phyloP scores from a whole-genome alignment of 1,284 basidiomycete species.

The Cryptococcus hybrid region DNA sequence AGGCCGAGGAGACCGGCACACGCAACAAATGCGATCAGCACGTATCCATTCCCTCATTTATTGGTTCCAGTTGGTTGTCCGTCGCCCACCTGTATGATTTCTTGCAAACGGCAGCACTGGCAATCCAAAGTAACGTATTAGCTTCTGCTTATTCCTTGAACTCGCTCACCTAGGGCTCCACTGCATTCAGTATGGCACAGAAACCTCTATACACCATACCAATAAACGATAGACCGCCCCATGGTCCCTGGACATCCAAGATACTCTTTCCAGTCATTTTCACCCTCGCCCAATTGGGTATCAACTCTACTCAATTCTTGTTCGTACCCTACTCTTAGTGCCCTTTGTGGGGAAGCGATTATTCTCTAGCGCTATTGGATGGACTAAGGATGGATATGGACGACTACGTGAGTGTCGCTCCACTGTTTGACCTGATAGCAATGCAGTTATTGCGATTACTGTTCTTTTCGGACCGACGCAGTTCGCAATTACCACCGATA shows the following conservation, averaged over 20 bases:
- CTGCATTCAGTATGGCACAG: slow-evolving; percentile 6
- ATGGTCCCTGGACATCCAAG: slow-evolving; percentile 57
- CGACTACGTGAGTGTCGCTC: slow-evolving; percentile 59
- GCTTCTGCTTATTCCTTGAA: no score
- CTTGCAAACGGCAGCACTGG: no score
- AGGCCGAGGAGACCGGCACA: no score
- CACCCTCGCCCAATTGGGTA: slow-evolving; percentile 63
- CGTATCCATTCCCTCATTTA: no score
- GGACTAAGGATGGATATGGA: slow-evolving; percentile 80
- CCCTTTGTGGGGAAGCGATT: slow-evolving; percentile 49
- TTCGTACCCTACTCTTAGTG: slow-evolving; percentile 56
- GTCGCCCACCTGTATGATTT: no score
- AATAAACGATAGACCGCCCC: slow-evolving; percentile 61
- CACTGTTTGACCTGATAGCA: slow-evolving; percentile 1
- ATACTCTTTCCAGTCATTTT: slow-evolving; percentile 63
- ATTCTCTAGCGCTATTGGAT: slow-evolving; percentile 68
- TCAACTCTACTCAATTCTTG: slow-evolving; percentile 69
- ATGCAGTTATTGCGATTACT: slow-evolving; percentile 47
- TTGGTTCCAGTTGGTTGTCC: no score
- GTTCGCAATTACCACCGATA: slow-evolving; percentile 62
- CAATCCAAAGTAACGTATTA: no score
- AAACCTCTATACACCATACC: slow-evolving; percentile 55
- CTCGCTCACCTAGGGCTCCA: no score
- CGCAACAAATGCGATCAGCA: no score
- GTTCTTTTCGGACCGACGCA: slow-evolving; percentile 81